phyloP scores from a whole-genome alignment of 306 rosid genomes.

The Hylodesmum podocarpum region DNA sequence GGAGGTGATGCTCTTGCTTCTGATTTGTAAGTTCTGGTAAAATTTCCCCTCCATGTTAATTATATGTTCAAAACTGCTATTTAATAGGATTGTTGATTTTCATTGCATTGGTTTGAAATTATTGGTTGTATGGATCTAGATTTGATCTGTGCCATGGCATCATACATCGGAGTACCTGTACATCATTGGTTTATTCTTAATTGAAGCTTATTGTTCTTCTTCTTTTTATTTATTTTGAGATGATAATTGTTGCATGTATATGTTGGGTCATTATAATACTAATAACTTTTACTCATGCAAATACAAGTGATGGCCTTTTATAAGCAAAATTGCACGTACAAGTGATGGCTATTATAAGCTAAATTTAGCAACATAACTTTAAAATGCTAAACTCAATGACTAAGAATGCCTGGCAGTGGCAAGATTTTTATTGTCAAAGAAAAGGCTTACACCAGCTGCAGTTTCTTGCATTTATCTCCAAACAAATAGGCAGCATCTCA shows the following conservation, averaged over 20 bases:
- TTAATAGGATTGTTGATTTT: constrained; percentile 15
- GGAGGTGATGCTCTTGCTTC: constrained; percentile 99
- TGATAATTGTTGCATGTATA: not conserved
- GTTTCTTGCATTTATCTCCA: not conserved
- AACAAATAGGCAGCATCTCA: not conserved
- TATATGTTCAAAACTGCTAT: constrained; percentile 24
- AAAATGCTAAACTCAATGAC: not conserved
- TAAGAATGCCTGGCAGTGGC: not conserved
- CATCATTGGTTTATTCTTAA: not conserved
- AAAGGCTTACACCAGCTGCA: not conserved
- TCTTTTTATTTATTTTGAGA: not conserved
- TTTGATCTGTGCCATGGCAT: not conserved
- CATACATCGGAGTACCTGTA: not conserved
- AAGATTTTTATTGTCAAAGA: not conserved
- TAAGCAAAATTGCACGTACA: not conserved
- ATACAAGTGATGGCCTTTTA: not conserved
- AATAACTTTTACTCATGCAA: not conserved
- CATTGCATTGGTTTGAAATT: constrained; percentile 5
- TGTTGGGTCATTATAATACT: not conserved
- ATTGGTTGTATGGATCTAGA: constrained; percentile 19
- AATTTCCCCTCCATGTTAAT: constrained; percentile 9
- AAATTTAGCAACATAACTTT: not conserved
- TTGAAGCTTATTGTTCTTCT: not conserved
- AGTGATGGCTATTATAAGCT: not conserved
- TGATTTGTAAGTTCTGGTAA: constrained; percentile 81